A percentile compares a stretch with the other conserved stretches of the same genome.
phyloP scores from a whole-genome alignment of 2,329 filamentous ascomycete genomes.

The Pseudogymnoascus sp. region DNA sequence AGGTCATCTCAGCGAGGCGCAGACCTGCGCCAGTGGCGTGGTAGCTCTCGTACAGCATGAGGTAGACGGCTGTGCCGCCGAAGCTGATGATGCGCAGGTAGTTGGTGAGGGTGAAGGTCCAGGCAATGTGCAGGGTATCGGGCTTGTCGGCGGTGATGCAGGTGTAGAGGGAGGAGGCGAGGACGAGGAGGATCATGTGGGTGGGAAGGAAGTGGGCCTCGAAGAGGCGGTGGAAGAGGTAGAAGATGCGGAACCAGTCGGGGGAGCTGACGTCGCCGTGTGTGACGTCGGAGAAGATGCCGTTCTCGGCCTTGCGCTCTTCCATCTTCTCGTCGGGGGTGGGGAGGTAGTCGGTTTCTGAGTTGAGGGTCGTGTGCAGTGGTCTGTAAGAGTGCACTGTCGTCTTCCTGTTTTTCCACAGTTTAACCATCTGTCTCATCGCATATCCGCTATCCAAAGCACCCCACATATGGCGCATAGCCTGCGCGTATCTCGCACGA shows the following conservation, averaged over 20 bases:
- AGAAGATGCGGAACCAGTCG: conserved; percentile 49
- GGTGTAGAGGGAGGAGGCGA: conserved; percentile 55
- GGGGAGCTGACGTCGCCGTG: conserved; percentile 44
- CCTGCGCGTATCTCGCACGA: conserved; percentile 62
- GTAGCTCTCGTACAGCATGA: conserved; percentile 62
- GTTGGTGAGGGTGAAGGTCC: conserved; percentile 55
- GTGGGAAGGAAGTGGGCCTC: conserved; percentile 67
- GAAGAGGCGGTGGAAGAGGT: conserved; percentile 60
- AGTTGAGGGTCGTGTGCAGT: conserved; percentile 44
- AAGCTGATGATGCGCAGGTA: conserved; percentile 50
- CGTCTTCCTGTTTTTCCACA: conserved; percentile 51
- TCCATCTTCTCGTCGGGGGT: conserved; percentile 14
- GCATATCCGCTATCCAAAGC: conserved; percentile 62
- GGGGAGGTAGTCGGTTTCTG: conserved; percentile 20
- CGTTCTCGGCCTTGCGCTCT: conserved; percentile 33
- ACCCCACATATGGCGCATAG: conserved; percentile 70
- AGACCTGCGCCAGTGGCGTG: conserved; percentile 54
- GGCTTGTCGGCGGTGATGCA: conserved; percentile 44
- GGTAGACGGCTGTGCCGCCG: conserved; percentile 54
- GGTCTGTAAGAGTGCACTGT: conserved; percentile 49
- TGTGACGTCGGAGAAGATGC: conserved; percentile 49
- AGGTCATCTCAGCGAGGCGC: conserved; percentile 59
- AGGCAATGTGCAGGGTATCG: conserved; percentile 47
- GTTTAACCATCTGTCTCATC: conserved; percentile 49
- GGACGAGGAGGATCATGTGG: conserved; percentile 57